These are phyloP conservation scores for Saturnispora serradocipensis DNA, from an alignment of 805 yeast genomes.

Conservation along the genomic window DNA sequence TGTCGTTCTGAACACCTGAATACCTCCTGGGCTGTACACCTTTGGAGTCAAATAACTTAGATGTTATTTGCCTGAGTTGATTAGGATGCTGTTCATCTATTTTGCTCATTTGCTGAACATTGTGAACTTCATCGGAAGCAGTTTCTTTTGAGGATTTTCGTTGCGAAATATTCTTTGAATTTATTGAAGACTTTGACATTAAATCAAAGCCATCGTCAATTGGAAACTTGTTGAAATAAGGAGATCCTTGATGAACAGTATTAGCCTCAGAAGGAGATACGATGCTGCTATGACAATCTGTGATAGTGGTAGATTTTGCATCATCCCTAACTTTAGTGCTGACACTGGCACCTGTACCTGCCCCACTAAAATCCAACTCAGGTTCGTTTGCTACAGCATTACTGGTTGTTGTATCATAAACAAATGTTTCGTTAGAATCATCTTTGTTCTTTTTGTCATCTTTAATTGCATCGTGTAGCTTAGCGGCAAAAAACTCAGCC, in stretches of 20 bases:
- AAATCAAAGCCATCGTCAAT: slow-evolving; percentile 12
- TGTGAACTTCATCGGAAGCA: background rate
- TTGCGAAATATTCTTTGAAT: slow-evolving; percentile 14
- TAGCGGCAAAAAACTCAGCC: slow-evolving; percentile 92
- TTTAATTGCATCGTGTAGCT: slow-evolving; percentile 86
- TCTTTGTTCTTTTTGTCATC: slow-evolving; percentile 62
- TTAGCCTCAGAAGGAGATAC: slow-evolving; percentile 1
- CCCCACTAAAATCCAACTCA: slow-evolving; percentile 3
- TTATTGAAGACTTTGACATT: slow-evolving; percentile 16
- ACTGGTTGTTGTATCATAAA: slow-evolving; percentile 54
- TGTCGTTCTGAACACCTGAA: slow-evolving; percentile 38
- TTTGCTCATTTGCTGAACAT: slow-evolving; percentile 6
- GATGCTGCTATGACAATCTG: slow-evolving; percentile 4
- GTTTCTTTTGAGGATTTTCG: slow-evolving; percentile 7
- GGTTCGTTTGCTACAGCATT: slow-evolving; percentile 17
- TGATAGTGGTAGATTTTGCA: background rate
- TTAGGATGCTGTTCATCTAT: slow-evolving; percentile 11
- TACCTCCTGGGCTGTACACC: slow-evolving; percentile 67
- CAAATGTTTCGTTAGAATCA: slow-evolving; percentile 92
- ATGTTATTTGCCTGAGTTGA: slow-evolving; percentile 46
- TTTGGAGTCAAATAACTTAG: slow-evolving; percentile 62
- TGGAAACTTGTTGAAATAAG: slow-evolving; percentile 4
- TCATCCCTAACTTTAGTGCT: slow-evolving; percentile 1
- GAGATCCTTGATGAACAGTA: slow-evolving; percentile 3
- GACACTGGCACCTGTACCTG: background rate